Base-by-base conservation (phyloP, 2,329 filamentous ascomycete genomes). In the Atkinsonella texensis region DNA sequence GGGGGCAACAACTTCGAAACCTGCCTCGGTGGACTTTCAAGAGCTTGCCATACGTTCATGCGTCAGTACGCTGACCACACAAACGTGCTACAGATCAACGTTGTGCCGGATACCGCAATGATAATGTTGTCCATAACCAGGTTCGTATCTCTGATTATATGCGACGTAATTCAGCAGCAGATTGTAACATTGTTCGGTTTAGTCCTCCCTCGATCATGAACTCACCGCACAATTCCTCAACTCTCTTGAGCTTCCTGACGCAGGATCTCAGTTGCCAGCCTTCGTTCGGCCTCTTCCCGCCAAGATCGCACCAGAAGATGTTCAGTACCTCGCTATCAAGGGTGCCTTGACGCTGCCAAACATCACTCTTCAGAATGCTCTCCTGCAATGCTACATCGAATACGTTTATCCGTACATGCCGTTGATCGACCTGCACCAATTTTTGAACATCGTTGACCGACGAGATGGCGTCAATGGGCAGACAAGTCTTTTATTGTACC, bases 401-500 rank as follows among this genome's bases (percentile, higher is more conserved):
- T 95, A 85, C 65, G 89, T 96, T 8, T 86, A 96, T 65, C 89
- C 90, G 1, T 96, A 88, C 65, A 95, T 96, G 88, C 91, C 91
- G 23, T 73, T 95, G 33, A 71, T 96, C 56, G 89, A 87, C 71
- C 62, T 84, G 62, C 67, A 81, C 65, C 69, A 80, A 64, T 76
- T 84, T 58, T 62, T 85, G 53, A 63, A 71, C 48, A 74, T 78
- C 44, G 75, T 89, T 56, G 80, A 83, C 59, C 73, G 75, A 52
- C 74, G 76, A 11, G 85, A 93, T 64, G 87, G 86, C 13, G 74
- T 77, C 46, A 75, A 80, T 58, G 83, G 84, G 10, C 83, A 82
- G 63, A 76, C 89, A 61, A 95, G 90, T 69, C 72, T 97, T 59
- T 79, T 96, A 53, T 72, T 96, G 2, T 96, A 95, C 67, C 91